Base-by-base conservation (phyloP, 495 filamentous ascomycete genomes). In the Alectoria sarmentosa region DNA sequence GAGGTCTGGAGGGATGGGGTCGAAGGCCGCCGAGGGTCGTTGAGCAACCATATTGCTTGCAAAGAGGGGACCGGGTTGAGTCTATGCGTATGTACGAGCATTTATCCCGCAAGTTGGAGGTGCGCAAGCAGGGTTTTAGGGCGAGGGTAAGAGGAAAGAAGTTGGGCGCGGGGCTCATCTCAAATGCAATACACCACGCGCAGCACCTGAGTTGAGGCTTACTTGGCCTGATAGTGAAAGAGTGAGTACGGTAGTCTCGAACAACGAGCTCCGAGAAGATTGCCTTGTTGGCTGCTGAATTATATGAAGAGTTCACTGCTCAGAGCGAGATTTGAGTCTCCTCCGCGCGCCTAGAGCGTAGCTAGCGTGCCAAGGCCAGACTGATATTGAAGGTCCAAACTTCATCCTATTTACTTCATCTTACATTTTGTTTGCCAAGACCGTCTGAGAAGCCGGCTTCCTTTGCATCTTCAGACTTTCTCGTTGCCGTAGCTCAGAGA, bases 1-100 rank as follows among this genome's bases (percentile, higher is more conserved):
- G 62, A 98, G 83, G 67, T 91, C 82, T 1, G 92, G 91, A 0
- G 91, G 79, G 46, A 98, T 88, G 2, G 93, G 90, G 69, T 90
- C 87, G 72, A 98, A 97, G 0, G 79, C 77, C 23, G 86, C 83
- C 28, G 84, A 86, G 64, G 88, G 86, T 52, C 86, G 76, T 57
- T 83, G 76, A 14, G 84, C 79, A 54, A 89, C 86, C 90, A 94
- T 94, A 65, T 80, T 28, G 34, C 44, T 30, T 37, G n/a, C 41
- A 36, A 57, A 17, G 42, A 55, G 15, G 41, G 55, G 23, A 1
- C 28, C 30, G 30, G 10, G 3, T 55, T 55, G 52, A 34, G 17
- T 55, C 14, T 34, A 34, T 55, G 28, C 30, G 17, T 34, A 34
- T 34, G 10, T 17, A 34, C 5, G 15, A 34, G 15, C 5, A 34